A percentile compares a stretch with the other conserved stretches of the same genome.
Evolutionary conservation across 306 rosid species (phyloP).

Genomic region (Senna siamea): DNA sequence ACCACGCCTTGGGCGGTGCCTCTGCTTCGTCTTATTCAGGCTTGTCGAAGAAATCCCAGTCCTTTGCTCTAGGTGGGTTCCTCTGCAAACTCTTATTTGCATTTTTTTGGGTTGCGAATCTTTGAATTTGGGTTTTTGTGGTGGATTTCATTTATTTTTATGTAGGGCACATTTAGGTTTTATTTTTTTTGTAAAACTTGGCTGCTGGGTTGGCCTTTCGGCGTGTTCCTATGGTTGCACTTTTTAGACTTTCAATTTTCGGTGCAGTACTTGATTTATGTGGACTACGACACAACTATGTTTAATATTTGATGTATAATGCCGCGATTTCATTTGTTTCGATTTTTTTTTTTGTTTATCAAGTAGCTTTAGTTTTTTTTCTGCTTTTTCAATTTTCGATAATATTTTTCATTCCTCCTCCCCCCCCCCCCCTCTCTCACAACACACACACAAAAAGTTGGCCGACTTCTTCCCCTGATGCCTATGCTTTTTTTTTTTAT

Average conservation of each 20-base stretch:
- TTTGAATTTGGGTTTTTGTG: background rate
- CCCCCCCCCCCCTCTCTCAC: too few species aligned
- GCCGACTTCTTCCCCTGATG: background rate
- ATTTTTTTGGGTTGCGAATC: background rate
- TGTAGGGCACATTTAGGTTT: background rate
- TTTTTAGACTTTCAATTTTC: background rate
- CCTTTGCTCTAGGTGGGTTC: constrained; percentile 49
- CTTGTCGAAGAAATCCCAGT: constrained; percentile 60
- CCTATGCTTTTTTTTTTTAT: background rate
- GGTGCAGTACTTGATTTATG: background rate
- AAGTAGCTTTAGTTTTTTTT: background rate
- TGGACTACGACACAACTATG: background rate
- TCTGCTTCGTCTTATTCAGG: constrained; percentile 46
- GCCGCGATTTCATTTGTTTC: background rate
- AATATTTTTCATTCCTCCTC: too few species aligned
- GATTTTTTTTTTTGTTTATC: background rate
- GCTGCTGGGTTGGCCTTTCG: background rate
- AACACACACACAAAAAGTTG: background rate
- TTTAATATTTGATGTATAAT: background rate
- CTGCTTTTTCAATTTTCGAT: too few species aligned
- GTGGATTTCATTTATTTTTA: background rate
- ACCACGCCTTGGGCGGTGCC: constrained; percentile 33
- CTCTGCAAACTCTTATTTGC: background rate
- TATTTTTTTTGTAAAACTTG: background rate
- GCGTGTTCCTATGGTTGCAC: background rate